Conservation (phyloP, 1,284 basidiomycete genomes). For the Fomes fomentarius region DNA sequence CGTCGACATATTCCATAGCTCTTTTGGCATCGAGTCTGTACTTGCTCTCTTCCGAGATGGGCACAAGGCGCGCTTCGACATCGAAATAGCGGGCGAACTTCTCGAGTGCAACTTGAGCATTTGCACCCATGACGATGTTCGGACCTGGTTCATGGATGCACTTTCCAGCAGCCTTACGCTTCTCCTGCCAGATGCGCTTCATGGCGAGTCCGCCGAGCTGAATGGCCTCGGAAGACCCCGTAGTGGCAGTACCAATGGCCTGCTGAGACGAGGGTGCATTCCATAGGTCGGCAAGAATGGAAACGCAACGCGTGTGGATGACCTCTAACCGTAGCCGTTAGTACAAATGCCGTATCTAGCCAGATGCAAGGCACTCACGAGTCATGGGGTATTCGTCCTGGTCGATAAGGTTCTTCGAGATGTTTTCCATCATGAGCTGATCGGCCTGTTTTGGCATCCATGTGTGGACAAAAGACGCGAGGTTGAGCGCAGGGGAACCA, state of each 20-base stretch:
- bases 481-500: conserved; percentile 78
- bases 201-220: conserved; percentile 94
- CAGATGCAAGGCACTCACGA: conserved; percentile 43
- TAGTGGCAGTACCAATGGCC: conserved; percentile 91
- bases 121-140: conserved; percentile 46
- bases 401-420: conserved; percentile 90
- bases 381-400: conserved; percentile 92
- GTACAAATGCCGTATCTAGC: not conserved
- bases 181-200: conserved; percentile 94
- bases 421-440: conserved; percentile 81
- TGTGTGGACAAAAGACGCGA: conserved; percentile 76
- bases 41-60: conserved; percentile 73
- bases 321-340: conserved; percentile 47
- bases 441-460: conserved; percentile 68
- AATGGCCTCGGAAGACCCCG: conserved; percentile 92
- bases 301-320: conserved; percentile 82
- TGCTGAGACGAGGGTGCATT: conserved; percentile 76
- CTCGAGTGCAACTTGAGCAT: conserved; percentile 55
- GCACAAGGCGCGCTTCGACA: conserved; percentile 83
- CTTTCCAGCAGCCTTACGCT: conserved; percentile 85
- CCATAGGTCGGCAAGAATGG: conserved; percentile 93
- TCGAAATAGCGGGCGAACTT: conserved; percentile 95
- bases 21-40: conserved; percentile 86
- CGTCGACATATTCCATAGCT: conserved; percentile 88
- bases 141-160: conserved; percentile 82